A percentile compares a stretch with the other conserved stretches of the same genome.
Conservation (phyloP, 768 basidiomycete genomes). For the Gloeophyllum trabeum region DNA sequence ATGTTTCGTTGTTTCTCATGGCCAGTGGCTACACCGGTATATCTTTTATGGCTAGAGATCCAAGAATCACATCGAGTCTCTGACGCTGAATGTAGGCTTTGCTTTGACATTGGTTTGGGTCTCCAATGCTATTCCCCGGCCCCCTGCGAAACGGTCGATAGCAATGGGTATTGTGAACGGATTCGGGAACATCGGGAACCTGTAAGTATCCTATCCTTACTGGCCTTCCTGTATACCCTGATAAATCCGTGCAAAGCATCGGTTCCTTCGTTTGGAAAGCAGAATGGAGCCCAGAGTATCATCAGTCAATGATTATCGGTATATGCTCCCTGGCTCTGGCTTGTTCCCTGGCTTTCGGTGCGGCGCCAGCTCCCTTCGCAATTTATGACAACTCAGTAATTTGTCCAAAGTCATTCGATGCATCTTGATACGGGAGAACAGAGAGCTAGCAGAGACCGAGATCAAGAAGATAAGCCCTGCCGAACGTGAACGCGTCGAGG, state of each 20-base stretch:
- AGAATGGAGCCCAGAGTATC: slow-evolving; percentile 7
- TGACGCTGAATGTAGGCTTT: slow-evolving; percentile 5
- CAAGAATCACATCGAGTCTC: background rate
- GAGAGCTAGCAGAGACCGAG: background rate
- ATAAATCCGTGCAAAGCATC: slow-evolving; percentile 9
- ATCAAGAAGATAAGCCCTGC: background rate
- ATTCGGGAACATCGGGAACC: slow-evolving; percentile 3
- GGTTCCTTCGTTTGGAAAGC: slow-evolving; percentile 6
- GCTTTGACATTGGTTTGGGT: background rate
- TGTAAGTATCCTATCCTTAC: slow-evolving; percentile 2
- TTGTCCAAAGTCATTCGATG: background rate
- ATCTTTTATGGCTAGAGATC: background rate
- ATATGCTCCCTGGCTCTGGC: slow-evolving; percentile 9
- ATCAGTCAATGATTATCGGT: slow-evolving; percentile 17
- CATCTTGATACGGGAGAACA: background rate
- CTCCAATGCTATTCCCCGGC: slow-evolving; percentile 7
- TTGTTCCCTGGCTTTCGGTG: slow-evolving; percentile 1
- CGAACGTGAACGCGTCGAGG: background rate
- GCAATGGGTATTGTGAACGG: slow-evolving; percentile 13
- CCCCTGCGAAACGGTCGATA: slow-evolving; percentile 10
- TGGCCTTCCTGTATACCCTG: slow-evolving; percentile 5
- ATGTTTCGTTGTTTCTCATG: slow-evolving; percentile 8
- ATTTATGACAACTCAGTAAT: background rate
- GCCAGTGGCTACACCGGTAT: slow-evolving; percentile 8
- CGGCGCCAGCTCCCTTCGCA: background rate